Evolutionary conservation across 148 eudicot genomes (phyloP).

Genomic region (Hydrangea macrophylla): DNA sequence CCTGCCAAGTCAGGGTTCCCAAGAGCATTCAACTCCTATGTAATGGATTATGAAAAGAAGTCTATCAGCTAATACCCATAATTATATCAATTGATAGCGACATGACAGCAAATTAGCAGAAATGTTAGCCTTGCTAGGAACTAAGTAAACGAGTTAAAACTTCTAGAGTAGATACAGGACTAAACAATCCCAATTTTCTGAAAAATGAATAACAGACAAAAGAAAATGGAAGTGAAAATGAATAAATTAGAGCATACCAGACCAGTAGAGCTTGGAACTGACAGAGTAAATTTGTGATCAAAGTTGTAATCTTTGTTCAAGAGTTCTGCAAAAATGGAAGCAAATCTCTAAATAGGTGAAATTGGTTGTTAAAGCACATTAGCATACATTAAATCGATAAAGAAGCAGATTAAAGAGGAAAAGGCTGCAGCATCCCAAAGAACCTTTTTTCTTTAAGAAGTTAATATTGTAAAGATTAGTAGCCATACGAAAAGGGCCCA

Average conservation of each 20-base stretch:
- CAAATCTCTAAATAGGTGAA: neutral
- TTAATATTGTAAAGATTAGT: neutral
- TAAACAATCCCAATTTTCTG: neutral
- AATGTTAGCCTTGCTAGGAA: neutral
- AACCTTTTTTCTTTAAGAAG: neutral
- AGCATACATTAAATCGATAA: neutral
- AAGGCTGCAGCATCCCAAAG: no score
- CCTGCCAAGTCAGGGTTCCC: neutral
- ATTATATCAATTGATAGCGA: neutral
- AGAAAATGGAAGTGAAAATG: neutral
- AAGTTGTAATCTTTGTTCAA: constrained; percentile 85
- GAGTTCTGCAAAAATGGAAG: constrained; percentile 54
- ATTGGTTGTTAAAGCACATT: neutral
- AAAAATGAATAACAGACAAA: neutral
- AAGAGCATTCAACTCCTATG: neutral
- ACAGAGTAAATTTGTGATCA: constrained; percentile 68
- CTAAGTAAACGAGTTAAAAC: neutral
- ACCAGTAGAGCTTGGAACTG: constrained; percentile 71
- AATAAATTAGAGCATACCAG: constrained; percentile 48
- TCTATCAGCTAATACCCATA: neutral
- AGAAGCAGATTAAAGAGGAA: neutral
- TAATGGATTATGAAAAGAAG: neutral
- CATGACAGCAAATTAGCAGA: neutral
- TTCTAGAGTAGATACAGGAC: neutral
- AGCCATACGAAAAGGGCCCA: neutral